These are phyloP conservation scores for Diplodia intermedia DNA, from an alignment of 2,329 filamentous ascomycete species.

Conservation along the genomic window DNA sequence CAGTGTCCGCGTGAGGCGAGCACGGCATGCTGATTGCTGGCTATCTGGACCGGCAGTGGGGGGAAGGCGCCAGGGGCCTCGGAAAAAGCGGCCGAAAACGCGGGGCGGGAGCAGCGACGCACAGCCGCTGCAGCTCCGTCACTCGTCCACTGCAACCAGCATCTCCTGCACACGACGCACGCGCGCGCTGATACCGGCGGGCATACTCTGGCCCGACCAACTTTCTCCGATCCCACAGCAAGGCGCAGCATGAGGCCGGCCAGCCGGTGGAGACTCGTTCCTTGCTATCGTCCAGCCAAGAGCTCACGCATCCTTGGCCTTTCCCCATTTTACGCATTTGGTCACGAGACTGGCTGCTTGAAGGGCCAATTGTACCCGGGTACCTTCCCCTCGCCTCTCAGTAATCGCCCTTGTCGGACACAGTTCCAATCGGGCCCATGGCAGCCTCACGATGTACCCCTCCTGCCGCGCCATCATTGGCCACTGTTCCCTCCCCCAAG, in stretches of 20 bases:
- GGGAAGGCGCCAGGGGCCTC: conserved; percentile 7
- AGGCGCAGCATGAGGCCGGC: conserved; percentile 1
- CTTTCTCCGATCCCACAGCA: neutral
- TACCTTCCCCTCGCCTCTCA: neutral
- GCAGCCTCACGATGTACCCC: conserved; percentile 1
- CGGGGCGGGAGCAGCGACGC: conserved; percentile 16
- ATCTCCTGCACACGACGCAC: neutral
- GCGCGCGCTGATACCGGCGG: neutral
- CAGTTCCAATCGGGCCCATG: conserved; percentile 4
- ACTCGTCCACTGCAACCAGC: conserved; percentile 3
- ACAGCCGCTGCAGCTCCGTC: neutral
- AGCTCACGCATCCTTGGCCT: conserved; percentile 22
- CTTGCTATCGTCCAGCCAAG: conserved; percentile 30
- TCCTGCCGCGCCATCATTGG: neutral
- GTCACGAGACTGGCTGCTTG: conserved; percentile 17
- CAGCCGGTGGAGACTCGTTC: conserved; percentile 22
- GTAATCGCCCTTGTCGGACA: neutral
- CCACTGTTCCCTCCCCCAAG: neutral
- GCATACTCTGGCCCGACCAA: neutral
- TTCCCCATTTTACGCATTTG: conserved; percentile 16
- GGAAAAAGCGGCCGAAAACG: conserved; percentile 26
- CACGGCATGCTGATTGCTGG: neutral
- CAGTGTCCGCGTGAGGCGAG: neutral
- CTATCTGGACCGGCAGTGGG: conserved; percentile 1
- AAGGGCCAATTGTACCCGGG: neutral